Conservation (phyloP, 495 filamentous ascomycete species). For the Penicillium egyptiacum region DNA sequence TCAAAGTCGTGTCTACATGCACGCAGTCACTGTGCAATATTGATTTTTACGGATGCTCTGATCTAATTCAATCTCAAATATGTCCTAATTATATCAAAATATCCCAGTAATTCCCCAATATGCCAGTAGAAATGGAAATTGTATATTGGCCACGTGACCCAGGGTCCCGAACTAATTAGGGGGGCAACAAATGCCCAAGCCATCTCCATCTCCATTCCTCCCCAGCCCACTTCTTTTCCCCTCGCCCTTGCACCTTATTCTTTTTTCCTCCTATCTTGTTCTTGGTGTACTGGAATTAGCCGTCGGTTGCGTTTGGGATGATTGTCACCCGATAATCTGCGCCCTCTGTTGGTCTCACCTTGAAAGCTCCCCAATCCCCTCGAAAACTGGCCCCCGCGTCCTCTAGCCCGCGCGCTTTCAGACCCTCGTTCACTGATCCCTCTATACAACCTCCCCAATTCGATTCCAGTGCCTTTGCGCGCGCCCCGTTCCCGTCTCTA, state of each 20-base stretch:
- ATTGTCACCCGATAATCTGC: conserved; percentile 2
- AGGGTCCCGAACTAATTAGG: conserved; percentile 9
- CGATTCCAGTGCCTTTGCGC: conserved; percentile 5
- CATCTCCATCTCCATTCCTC: conserved; percentile 29
- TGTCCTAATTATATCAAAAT: not conserved
- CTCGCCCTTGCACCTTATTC: conserved; percentile 8
- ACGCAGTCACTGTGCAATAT: not conserved
- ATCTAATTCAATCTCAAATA: not conserved
- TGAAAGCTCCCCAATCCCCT: conserved; percentile 22
- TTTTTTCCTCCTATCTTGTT: conserved; percentile 1
- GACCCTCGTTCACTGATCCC: conserved; percentile 6
- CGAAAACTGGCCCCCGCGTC: conserved; percentile 21
- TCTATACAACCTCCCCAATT: conserved; percentile 2
- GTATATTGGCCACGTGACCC: conserved; percentile 20
- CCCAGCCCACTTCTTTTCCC: conserved; percentile 25
- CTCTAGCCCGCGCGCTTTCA: conserved; percentile 19
- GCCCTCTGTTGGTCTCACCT: conserved; percentile 4
- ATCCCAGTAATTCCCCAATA: too few relatives aligned
- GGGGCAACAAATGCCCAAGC: conserved; percentile 22
- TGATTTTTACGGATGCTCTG: not conserved
- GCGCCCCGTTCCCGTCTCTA: conserved; percentile 1
- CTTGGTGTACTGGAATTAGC: not conserved
- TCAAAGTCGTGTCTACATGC: not conserved
- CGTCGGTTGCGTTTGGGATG: conserved; percentile 1
- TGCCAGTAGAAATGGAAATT: not conserved